Base-by-base conservation (phyloP, 306 rosid genomes). In the Coriaria nepalensis region DNA sequence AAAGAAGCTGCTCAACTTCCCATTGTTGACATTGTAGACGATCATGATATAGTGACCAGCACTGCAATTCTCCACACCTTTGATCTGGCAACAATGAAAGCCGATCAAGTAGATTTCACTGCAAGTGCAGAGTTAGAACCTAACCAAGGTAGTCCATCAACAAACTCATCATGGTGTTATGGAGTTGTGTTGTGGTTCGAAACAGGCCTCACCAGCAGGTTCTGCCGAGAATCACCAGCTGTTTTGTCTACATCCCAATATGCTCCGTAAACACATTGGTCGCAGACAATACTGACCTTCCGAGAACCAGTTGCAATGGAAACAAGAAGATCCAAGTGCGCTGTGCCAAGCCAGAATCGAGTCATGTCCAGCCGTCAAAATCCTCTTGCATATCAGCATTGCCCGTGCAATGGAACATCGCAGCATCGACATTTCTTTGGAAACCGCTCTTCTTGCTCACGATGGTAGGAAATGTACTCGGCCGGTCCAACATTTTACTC, bases 161-260 rank as follows among this genome's bases (percentile, higher is more conserved):
- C 52, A 14, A 37, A 36, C 54, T 33, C 35, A 50, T 66, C 73
- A 11, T 58, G 57, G 76, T 90, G 95, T 61, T 72, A 75, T 52
- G 95, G 98, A 33, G 73, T 73, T 60, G 79, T 90, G 45, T 53
- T 90, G 56, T 85, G 98, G 98, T 90, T 90, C 65, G 94, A 81
- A 53, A 85, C 95, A 34, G 92, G 95, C 47, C 84, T 90, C 47
- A 77, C 92, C n/a, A 69, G 73, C 70, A 72, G 94, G 58, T 90
- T 84, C 76, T 90, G 98, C 75, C 68, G 37, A 35, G 92, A 85
- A 75, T 47, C 53, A 61, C 76, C 85, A 6, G 74, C 78, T 10
- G 69, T 73, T 64, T 63, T 84, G 62, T 90, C 97, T 6, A 81
- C 97, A 35, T 90, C 97, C 57, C 92, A 95, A 8, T 69, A 52